phyloP scores from a whole-genome alignment of 2,329 filamentous ascomycete genomes.

The Penicillium hordei region DNA sequence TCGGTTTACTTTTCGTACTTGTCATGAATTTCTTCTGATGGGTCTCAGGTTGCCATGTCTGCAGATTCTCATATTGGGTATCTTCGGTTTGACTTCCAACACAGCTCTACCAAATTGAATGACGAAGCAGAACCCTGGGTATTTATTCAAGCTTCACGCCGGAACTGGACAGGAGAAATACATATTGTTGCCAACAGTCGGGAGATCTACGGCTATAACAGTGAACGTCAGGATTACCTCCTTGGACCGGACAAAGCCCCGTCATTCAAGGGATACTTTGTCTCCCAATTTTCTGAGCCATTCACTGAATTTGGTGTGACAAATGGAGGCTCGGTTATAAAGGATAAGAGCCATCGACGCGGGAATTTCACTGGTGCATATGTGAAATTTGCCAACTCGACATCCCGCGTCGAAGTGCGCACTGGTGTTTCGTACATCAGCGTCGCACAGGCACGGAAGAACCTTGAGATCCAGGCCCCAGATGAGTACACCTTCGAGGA shows the following conservation, averaged over 20 bases:
- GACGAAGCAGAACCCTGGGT: conserved; percentile 35
- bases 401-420: conserved; percentile 44
- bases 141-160: conserved; percentile 47
- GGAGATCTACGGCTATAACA: conserved; percentile 48
- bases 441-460: conserved; percentile 48
- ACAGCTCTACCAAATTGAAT: background rate
- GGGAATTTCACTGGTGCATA: conserved; percentile 46
- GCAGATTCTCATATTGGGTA: conserved; percentile 47
- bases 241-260: conserved; percentile 46
- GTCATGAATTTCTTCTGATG: background rate
- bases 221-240: conserved; percentile 49
- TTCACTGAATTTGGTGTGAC: conserved; percentile 43
- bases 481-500: conserved; percentile 39
- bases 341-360: conserved; percentile 22
- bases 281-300: conserved; percentile 48
- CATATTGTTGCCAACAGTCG: conserved; percentile 37
- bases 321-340: conserved; percentile 28
- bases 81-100: conserved; percentile 43
- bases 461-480: conserved; percentile 47
- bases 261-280: conserved; percentile 49
- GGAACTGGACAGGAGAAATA: conserved; percentile 49
- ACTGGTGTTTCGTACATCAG: conserved; percentile 51
- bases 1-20: background rate
- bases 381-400: conserved; percentile 38
- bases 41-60: conserved; percentile 37